Evolutionary conservation across 2,329 filamentous ascomycete species (phyloP).

Genomic region (Tolypocladium pustulatum): DNA sequence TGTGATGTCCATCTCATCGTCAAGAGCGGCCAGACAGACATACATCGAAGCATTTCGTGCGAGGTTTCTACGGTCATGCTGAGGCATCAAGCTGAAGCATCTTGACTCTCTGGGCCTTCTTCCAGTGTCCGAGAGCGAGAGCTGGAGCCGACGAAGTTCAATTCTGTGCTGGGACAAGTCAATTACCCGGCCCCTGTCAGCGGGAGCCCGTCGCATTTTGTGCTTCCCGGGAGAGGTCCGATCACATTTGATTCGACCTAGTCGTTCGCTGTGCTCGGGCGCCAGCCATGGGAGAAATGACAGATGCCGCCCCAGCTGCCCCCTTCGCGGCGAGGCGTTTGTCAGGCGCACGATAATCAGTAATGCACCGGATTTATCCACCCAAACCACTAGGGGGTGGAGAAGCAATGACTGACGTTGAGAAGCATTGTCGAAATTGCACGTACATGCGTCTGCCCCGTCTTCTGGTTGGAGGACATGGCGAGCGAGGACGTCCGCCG

Average conservation of each 20-base stretch:
- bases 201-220: neutral
- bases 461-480: neutral
- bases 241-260: neutral
- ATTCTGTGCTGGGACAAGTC: neutral
- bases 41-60: too few species aligned
- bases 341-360: neutral
- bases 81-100: neutral
- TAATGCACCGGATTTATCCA: neutral
- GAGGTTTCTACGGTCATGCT: neutral
- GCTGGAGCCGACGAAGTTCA: neutral
- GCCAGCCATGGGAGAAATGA: neutral
- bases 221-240: neutral
- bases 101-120: neutral
- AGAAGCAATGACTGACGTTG: neutral
- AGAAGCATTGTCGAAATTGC: neutral
- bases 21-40: neutral
- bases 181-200: neutral
- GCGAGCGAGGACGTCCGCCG: neutral
- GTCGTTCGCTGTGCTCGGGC: neutral
- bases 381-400: neutral
- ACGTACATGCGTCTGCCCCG: neutral
- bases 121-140: neutral
- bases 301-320: neutral
- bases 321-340: neutral
- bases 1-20: neutral